These are phyloP conservation scores for Symbiodinium pilosum DNA, from an alignment of 73 alveolate species.

Conservation along the genomic window DNA sequence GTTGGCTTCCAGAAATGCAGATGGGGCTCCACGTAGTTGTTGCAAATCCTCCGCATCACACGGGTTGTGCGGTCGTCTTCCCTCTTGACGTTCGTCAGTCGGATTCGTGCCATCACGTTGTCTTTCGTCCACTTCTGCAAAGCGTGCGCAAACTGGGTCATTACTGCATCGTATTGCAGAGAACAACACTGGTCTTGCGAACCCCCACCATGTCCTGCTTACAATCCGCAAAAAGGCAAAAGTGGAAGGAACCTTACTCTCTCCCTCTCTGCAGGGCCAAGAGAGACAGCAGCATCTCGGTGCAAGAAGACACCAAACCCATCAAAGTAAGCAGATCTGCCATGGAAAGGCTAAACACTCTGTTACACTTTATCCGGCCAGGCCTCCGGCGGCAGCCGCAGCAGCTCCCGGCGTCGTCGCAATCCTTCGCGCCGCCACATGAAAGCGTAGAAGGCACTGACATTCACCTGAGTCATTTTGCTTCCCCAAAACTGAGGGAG, in stretches of 20 bases:
- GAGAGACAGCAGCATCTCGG: too few relatives aligned
- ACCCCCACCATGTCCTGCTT: too few relatives aligned
- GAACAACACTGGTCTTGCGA: too few relatives aligned
- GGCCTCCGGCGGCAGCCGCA: slow-evolving; percentile 3
- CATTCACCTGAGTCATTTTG: not conserved
- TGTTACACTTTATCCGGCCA: too few relatives aligned
- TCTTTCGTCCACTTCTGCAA: not conserved
- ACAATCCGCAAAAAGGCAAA: too few relatives aligned
- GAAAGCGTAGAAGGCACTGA: not conserved
- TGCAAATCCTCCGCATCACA: not conserved
- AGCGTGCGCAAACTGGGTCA: not conserved
- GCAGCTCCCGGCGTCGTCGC: not conserved
- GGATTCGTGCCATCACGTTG: not conserved
- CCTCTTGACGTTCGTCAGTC: slow-evolving; percentile 6
- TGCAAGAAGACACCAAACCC: too few relatives aligned
- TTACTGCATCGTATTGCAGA: too few relatives aligned
- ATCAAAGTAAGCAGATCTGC: too few relatives aligned
- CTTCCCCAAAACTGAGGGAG: too few relatives aligned
- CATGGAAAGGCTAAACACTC: too few relatives aligned
- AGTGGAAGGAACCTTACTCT: too few relatives aligned
- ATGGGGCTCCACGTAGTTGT: not conserved
- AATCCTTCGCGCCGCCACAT: slow-evolving; percentile 3
- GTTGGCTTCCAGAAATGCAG: not conserved
- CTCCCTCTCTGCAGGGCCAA: too few relatives aligned
- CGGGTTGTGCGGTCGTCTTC: not conserved